These are phyloP conservation scores for Candida oleophila DNA, from an alignment of 805 yeast species.

Conservation along the genomic window DNA sequence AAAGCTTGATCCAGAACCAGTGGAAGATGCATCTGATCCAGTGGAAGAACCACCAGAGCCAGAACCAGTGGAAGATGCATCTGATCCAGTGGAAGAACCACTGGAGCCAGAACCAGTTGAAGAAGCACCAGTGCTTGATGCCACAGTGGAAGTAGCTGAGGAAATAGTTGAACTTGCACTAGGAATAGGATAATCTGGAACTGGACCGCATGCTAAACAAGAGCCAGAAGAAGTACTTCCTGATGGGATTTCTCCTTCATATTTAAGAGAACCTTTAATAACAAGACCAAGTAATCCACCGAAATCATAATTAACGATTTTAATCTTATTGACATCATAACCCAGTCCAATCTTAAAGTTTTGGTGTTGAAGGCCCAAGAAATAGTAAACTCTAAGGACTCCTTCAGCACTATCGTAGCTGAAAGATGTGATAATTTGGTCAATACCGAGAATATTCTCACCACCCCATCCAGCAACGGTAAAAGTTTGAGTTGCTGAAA, in stretches of 20 bases:
- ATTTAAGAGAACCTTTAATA: background rate
- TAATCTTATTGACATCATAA: background rate
- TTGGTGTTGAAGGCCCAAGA: background rate
- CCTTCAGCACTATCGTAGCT: slow-evolving; percentile 16
- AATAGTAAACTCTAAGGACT: slow-evolving; percentile 16
- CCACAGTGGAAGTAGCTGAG: slow-evolving; percentile 5
- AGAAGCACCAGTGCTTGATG: slow-evolving; percentile 2
- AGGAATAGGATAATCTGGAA: background rate
- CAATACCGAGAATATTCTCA: slow-evolving; percentile 19
- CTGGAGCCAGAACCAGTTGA: slow-evolving; percentile 22
- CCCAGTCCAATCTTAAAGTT: slow-evolving; percentile 9
- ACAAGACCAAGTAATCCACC: slow-evolving; percentile 6
- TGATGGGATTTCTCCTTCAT: slow-evolving; percentile 5
- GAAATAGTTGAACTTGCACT: background rate
- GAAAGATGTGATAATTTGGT: slow-evolving; percentile 1
- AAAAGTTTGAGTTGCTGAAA: slow-evolving; percentile 14
- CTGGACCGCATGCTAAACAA: background rate
- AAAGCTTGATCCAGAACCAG: background rate
- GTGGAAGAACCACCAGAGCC: slow-evolving; percentile 1
- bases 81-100: slow-evolving; percentile 7
- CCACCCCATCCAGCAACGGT: slow-evolving; percentile 25
- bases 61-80: slow-evolving; percentile 7
- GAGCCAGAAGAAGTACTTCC: background rate
- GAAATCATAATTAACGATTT: background rate
- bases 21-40: background rate